phyloP scores from a whole-genome alignment of 495 filamentous ascomycete genomes.

The Aspergillus sparsus region DNA sequence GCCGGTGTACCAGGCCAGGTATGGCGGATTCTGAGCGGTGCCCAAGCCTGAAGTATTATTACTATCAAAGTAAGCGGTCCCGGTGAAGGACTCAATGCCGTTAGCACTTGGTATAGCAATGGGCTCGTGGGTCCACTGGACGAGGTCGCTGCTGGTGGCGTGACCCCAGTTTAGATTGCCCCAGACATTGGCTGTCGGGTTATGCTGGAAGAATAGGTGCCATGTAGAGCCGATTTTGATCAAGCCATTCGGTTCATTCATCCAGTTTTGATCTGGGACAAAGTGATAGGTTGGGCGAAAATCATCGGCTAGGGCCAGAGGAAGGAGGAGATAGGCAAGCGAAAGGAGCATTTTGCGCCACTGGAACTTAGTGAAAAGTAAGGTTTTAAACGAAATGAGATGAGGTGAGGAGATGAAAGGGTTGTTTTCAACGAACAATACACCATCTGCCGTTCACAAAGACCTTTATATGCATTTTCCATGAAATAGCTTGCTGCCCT shows the following conservation, averaged over 20 bases:
- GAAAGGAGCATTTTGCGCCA: too few species aligned
- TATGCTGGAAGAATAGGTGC: conserved; percentile 21
- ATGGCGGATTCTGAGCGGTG: conserved; percentile 4
- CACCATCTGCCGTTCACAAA: too few species aligned
- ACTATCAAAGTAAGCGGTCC: conserved; percentile 9
- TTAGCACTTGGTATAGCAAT: conserved; percentile 13
- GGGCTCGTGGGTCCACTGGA: conserved; percentile 11
- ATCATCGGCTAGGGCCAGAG: background rate
- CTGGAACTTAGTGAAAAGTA: too few species aligned
- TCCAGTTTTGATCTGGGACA: conserved; percentile 16
- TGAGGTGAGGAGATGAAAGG: too few species aligned
- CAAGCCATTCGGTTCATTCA: conserved; percentile 18
- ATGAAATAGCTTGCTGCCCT: too few species aligned
- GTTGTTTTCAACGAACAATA: too few species aligned
- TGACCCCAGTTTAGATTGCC: conserved; percentile 20
- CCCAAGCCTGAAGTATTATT: conserved; percentile 14
- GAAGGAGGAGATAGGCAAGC: background rate
- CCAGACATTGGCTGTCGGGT: conserved; percentile 20
- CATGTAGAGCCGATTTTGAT: conserved; percentile 15
- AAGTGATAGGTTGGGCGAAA: conserved; percentile 16
- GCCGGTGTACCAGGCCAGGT: conserved; percentile 13
- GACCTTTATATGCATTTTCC: too few species aligned
- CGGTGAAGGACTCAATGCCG: conserved; percentile 10
- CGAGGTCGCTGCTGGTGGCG: conserved; percentile 13
- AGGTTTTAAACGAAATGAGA: too few species aligned